A percentile compares a stretch with the other conserved stretches of the same genome.
Evolutionary conservation across 176 grass and related monocot species (phyloP).

Genomic region (Zizania latifolia): DNA sequence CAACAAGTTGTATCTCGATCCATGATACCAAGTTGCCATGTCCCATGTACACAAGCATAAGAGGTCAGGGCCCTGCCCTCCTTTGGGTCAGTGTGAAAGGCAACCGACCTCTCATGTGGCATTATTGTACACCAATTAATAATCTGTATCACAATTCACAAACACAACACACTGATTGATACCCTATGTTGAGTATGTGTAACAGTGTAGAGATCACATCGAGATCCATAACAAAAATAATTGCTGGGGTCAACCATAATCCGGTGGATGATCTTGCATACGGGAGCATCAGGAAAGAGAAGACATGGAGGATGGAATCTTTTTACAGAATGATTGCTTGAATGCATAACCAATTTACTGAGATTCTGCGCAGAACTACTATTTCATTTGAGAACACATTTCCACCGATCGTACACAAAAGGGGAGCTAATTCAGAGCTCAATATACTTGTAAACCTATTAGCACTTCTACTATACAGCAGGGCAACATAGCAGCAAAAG

Average conservation of each 20-base stretch:
- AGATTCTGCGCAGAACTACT: background rate
- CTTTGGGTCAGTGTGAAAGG: background rate
- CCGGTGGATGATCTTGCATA: background rate
- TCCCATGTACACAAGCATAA: no score
- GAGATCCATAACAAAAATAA: slow-evolving; percentile 17
- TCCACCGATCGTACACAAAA: slow-evolving; percentile 30
- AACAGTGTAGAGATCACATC: slow-evolving; percentile 26
- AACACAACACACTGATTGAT: slow-evolving; percentile 18
- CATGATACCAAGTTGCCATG: no score
- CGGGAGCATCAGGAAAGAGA: no score
- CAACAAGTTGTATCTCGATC: background rate
- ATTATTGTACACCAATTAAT: slow-evolving; percentile 23
- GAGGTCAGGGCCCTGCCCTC: slow-evolving; percentile 2
- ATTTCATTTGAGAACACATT: slow-evolving; percentile 14
- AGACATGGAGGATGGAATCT: no score
- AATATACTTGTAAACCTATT: slow-evolving; percentile 57
- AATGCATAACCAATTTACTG: background rate
- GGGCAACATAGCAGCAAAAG: slow-evolving; percentile 42
- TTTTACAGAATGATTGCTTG: background rate
- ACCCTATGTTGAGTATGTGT: background rate
- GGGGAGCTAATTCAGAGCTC: slow-evolving; percentile 3
- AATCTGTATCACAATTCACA: slow-evolving; percentile 17
- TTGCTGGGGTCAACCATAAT: background rate
- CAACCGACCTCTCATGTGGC: slow-evolving; percentile 30
- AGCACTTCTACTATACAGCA: slow-evolving; percentile 53